Evolutionary conservation across 768 basidiomycete genomes (phyloP), one percentile per base, ranked within the genome.

Genomic region (Gloeostereum incarnatum): DNA sequence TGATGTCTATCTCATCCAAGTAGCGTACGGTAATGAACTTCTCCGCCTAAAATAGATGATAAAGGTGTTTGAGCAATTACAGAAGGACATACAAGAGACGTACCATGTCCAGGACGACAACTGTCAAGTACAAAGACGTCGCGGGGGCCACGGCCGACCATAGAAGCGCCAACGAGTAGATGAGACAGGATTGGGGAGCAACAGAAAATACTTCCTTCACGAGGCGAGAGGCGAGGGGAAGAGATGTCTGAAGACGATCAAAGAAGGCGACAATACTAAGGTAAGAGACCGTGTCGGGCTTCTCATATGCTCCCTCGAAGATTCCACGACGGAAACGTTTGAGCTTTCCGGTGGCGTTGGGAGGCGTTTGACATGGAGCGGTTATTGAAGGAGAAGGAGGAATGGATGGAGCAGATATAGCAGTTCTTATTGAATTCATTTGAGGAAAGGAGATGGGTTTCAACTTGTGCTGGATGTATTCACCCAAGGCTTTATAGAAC

Each of bases 211-310:
- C 13, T 19, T n/a, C 33, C 11, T 13, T 14, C 33, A 34, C 11
- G 4, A 34, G 33, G 4, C 33, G 14, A 19, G 11, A 4, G 13
- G 33, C 13, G 11, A 34, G 2, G 13, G 4, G 33, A 34, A 2
- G 19, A 34, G 33, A 17, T 9, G 33, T 11, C 33, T 34, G 19
- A 9, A 20, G 11, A 14, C 33, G 14, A 17, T 11, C 33, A 16
- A n/a, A n/a, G n/a, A n/a, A n/a, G n/a, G 58, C 54, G 3, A 52
- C 57, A n/a, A 45, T 50, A 3, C 5, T 37, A 43, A 44, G 50
- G 5, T 30, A 26, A 16, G 44, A 44, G 11, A 20, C 9, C 26
- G 26, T 29, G 26, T 8, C 26, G 33, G 33, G 33, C 7, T 34
- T 34, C 8, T 34, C 33, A 20, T 34, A 34, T n/a, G 8, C 33